phyloP scores from a whole-genome alignment of 2,329 filamentous ascomycete species.

The Ophiosphaerella korrae region DNA sequence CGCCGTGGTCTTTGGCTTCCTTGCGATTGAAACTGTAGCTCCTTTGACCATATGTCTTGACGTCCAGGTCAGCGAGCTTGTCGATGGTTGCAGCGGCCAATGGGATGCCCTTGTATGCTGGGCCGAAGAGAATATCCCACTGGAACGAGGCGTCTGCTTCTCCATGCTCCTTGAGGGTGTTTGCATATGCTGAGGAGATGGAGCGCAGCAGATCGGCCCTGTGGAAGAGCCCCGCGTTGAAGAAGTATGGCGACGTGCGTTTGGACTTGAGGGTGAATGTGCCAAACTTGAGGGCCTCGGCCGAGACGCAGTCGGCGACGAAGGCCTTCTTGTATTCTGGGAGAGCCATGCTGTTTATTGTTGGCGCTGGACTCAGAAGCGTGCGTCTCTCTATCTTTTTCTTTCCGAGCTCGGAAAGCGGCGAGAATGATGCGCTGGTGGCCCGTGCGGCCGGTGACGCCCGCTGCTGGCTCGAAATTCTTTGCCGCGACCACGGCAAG shows the following conservation, averaged over 20 bases:
- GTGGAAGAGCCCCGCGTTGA: slow-evolving; percentile 94
- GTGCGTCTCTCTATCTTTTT: slow-evolving; percentile 1
- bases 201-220: slow-evolving; percentile 76
- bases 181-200: slow-evolving; percentile 81
- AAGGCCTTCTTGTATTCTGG: slow-evolving; percentile 67
- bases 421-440: slow-evolving; percentile 2
- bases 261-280: slow-evolving; percentile 90
- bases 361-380: neutral
- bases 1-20: slow-evolving; percentile 94
- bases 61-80: slow-evolving; percentile 73
- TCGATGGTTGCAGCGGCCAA: slow-evolving; percentile 79
- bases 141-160: slow-evolving; percentile 52
- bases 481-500: slow-evolving; percentile 30
- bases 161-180: slow-evolving; percentile 58
- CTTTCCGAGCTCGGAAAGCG: slow-evolving; percentile 41
- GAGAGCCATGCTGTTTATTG: slow-evolving; percentile 27
- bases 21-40: slow-evolving; percentile 95
- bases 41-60: slow-evolving; percentile 67
- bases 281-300: slow-evolving; percentile 78
- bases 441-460: slow-evolving; percentile 31
- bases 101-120: slow-evolving; percentile 96
- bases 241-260: slow-evolving; percentile 92
- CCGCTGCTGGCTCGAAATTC: slow-evolving; percentile 37
- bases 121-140: slow-evolving; percentile 88
- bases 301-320: slow-evolving; percentile 69